phyloP scores from a whole-genome alignment of 345 rosid species.

The Murraya koenigii region DNA sequence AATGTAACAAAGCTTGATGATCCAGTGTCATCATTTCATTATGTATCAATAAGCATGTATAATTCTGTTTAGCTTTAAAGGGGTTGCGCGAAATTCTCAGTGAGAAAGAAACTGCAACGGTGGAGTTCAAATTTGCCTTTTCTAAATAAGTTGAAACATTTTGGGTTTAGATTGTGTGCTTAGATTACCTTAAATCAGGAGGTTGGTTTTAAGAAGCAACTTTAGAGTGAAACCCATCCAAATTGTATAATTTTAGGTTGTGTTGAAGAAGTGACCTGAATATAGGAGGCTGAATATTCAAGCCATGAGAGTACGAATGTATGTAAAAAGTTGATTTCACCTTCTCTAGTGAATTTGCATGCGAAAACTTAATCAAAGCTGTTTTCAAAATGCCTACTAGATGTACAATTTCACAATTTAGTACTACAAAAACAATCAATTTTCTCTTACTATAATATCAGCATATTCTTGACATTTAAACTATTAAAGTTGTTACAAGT shows the following conservation, averaged over 20 bases:
- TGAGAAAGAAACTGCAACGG: not conserved
- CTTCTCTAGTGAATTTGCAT: not conserved
- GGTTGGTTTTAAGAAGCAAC: too few relatives aligned
- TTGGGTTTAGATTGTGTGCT: not conserved
- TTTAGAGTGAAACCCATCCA: too few relatives aligned
- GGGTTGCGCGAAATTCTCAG: not conserved
- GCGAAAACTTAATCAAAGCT: not conserved
- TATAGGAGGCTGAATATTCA: not conserved
- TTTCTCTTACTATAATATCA: too few relatives aligned
- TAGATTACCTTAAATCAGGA: too few relatives aligned
- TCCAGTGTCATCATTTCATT: not conserved
- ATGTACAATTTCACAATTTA: not conserved
- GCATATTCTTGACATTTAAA: too few relatives aligned
- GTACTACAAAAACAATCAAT: too few relatives aligned
- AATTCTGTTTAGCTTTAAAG: not conserved
- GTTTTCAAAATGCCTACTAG: not conserved
- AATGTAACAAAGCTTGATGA: not conserved
- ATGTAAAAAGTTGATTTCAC: too few relatives aligned
- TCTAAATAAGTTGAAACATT: not conserved
- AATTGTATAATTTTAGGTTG: not conserved
- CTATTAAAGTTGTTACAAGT: too few relatives aligned
- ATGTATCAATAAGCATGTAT: not conserved
- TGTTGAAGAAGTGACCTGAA: not conserved
- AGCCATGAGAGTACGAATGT: not conserved
- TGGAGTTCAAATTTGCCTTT: not conserved